Conservation (phyloP, 1,139 yeast species). For the Arxiozyma bovina region DNA sequence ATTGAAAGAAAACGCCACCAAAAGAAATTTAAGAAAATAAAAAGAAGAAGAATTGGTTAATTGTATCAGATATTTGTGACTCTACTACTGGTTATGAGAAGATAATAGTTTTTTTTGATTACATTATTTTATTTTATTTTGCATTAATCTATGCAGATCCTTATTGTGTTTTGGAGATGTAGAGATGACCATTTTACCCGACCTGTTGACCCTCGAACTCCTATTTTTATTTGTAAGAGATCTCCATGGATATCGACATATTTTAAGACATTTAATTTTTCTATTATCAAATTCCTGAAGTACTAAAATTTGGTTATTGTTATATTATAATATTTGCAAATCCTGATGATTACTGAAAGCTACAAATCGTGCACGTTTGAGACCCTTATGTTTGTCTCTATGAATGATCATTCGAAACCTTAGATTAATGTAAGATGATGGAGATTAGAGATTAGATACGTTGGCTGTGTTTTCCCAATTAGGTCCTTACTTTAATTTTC, state of each 20-base stretch:
- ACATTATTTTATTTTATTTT: too few species aligned
- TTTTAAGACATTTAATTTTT: too few species aligned
- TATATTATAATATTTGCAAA: neutral
- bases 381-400: neutral
- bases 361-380: neutral
- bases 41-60: neutral
- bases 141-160: neutral
- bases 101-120: neutral
- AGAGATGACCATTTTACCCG: neutral
- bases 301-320: neutral
- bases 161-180: neutral
- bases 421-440: neutral
- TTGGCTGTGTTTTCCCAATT: neutral
- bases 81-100: neutral
- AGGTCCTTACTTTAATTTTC: neutral
- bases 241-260: too few species aligned
- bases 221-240: too few species aligned
- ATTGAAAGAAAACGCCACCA: neutral
- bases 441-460: neutral
- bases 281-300: too few species aligned
- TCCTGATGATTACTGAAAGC: neutral
- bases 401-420: neutral
- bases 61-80: neutral
- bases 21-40: neutral
- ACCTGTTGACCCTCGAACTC: neutral